Evolutionary conservation across 352 stramenopile genomes (phyloP), one percentile per base, ranked within the genome.

Genomic region (Phytophthora litchii): DNA sequence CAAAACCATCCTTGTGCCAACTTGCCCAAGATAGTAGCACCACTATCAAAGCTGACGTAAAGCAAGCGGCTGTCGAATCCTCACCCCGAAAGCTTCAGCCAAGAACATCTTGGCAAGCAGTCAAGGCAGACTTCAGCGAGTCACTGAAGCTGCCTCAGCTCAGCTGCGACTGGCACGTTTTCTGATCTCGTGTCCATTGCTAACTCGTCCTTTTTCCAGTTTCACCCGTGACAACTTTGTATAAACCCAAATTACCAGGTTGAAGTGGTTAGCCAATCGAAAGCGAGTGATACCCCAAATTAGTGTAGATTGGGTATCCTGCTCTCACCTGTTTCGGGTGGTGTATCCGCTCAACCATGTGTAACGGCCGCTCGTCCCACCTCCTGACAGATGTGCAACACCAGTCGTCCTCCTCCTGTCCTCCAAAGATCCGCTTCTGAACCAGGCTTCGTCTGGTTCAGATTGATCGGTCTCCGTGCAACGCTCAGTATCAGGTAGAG

Each of bases 181-280:
- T 48, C 49, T 57, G 49, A 58, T 58, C 50, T 56, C 11, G 25
- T 44, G 37, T 56, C 25, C 35, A 23, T 52, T 52, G 13, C 29
- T 52, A 52, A 41, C 29, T 11, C 12, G 46, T 43, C 46, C 46
- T 41, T 41, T 53, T 25, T 53, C 32, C 49, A 57, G 49, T 57
- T 57, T 57, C 49, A 40, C 23, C 16, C 4, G 23, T 3, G 20
- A 40, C 36, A 20, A 20, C 49, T 48, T 14, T 4, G 9, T 16
- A 29, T 14, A 4, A 31, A 14, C 40, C 51, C 41, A 59, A 59
- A 59, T 14, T 51, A 50, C 17, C 12, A 44, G 1, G 19, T 50
- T 59, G 51, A 59, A 51, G 51, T 51, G 7, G 14, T 20, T n/a
- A 19, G 4, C 50, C 50, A 43, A 50, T 58, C 25, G 11, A 11